Evolutionary conservation across 305 asterid species (phyloP), one percentile per base, ranked within the genome.

Genomic region (Withania somnifera): DNA sequence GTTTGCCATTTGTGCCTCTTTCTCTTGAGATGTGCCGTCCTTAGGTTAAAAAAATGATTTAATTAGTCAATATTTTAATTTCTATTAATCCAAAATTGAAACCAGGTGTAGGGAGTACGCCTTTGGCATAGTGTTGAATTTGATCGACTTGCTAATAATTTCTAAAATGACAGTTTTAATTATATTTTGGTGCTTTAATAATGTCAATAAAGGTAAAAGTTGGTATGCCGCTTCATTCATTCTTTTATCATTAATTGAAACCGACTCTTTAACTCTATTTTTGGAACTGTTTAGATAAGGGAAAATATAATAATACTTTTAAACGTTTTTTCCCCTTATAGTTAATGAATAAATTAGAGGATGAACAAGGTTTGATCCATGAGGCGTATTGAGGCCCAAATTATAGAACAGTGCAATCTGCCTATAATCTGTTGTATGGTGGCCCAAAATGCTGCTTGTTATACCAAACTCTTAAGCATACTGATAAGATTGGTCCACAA

Each of bases 11-110:
- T 75, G 80, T 50, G 28, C 2, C n/a, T 50, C 6, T 47, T 28
- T 75, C 61, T 50, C 80, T 75, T 50, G 57, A 50, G 47, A 75
- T 47, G 61, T 75, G 80, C 80, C 63, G 80, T 75, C 80, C 80
- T 26, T 47, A 2, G 38, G 5, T 34, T 36, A n/a, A n/a, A n/a
- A n/a, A n/a, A n/a, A n/a, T n/a, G n/a, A n/a, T n/a, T n/a, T n/a
- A n/a, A n/a, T n/a, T n/a, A n/a, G n/a, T n/a, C n/a, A n/a, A n/a
- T n/a, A n/a, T n/a, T n/a, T n/a, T n/a, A n/a, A n/a, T n/a, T n/a
- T n/a, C n/a, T n/a, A n/a, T n/a, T n/a, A n/a, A n/a, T n/a, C n/a
- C n/a, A n/a, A n/a, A n/a, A n/a, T n/a, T n/a, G n/a, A n/a, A n/a
- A n/a, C n/a, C n/a, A n/a, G n/a, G n/a, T n/a, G n/a, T n/a, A n/a